Percentiles rank a stretch among this genome's conserved stretches.
Evolutionary conservation across 371 early-diverging fungal genomes (phyloP).

Genomic region (Apophysomyces elegans): DNA sequence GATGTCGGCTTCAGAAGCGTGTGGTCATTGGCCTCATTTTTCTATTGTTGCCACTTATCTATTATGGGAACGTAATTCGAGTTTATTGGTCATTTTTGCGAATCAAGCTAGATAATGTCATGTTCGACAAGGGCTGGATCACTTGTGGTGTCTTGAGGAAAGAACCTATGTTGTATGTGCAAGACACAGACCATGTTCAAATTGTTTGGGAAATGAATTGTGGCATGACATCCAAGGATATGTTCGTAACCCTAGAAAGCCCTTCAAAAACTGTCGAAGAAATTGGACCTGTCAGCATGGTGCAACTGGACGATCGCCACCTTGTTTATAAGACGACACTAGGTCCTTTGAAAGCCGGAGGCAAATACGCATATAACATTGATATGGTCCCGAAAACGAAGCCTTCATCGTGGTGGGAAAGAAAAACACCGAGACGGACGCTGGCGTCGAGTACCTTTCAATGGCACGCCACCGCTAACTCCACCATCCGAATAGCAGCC

Average conservation of each 20-base stretch:
- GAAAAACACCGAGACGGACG: constrained; percentile 25
- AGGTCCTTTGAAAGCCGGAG: constrained; percentile 42
- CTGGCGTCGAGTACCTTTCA: constrained; percentile 32
- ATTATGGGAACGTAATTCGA: constrained; percentile 38
- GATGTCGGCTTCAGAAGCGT: constrained; percentile 43
- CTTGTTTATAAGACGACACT: constrained; percentile 56
- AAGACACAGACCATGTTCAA: constrained; percentile 54
- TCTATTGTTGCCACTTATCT: constrained; percentile 35
- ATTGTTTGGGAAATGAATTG: constrained; percentile 70
- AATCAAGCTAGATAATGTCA: constrained; percentile 57
- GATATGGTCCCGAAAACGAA: not conserved
- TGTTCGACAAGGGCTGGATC: constrained; percentile 56
- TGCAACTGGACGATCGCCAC: constrained; percentile 49
- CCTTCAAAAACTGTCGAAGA: constrained; percentile 6
- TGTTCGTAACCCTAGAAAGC: constrained; percentile 44
- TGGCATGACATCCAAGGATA: constrained; percentile 40
- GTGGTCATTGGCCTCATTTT: constrained; percentile 25
- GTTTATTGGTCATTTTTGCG: constrained; percentile 41
- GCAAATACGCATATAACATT: constrained; percentile 42
- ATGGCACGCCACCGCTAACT: constrained; percentile 31
- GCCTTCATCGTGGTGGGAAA: not conserved
- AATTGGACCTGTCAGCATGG: constrained; percentile 26
- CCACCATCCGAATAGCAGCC: constrained; percentile 60
- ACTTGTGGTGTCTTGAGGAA: constrained; percentile 58
- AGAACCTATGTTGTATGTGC: constrained; percentile 59